Conservation (phyloP, 805 yeast genomes). For the Pichia paraexigua region DNA sequence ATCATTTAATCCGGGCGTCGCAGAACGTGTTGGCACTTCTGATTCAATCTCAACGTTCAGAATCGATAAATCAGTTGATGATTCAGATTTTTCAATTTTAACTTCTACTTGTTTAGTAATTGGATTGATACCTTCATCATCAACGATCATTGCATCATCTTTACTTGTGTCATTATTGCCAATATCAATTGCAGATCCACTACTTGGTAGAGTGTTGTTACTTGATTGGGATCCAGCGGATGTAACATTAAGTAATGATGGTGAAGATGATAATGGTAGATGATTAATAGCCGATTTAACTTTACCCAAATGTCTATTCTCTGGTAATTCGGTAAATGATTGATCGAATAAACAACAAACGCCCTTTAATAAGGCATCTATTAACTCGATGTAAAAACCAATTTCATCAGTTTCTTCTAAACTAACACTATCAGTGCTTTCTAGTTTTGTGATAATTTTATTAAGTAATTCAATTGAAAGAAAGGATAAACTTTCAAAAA, state of each 20-base stretch:
- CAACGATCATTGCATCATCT: conserved; percentile 1
- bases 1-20: conserved; percentile 26
- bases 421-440: conserved; percentile 29
- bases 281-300: neutral
- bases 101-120: conserved; percentile 15
- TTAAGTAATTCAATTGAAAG: conserved; percentile 45
- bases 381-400: conserved; percentile 16
- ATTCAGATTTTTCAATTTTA: conserved; percentile 9
- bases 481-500: conserved; percentile 43
- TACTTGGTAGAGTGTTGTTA: conserved; percentile 3
- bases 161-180: neutral
- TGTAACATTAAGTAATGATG: conserved; percentile 15
- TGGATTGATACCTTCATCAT: conserved; percentile 11
- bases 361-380: conserved; percentile 47
- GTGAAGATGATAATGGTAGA: conserved; percentile 15
- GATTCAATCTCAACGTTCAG: conserved; percentile 24
- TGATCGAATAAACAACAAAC: conserved; percentile 68
- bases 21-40: conserved; percentile 24
- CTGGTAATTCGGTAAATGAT: conserved; percentile 29
- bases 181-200: neutral
- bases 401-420: conserved; percentile 21
- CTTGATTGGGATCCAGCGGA: neutral
- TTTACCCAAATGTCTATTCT: conserved; percentile 5
- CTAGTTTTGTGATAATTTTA: conserved; percentile 41
- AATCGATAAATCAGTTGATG: conserved; percentile 12